Evolutionary conservation across 371 early-diverging fungal species (phyloP).

Genomic region (Neoconidiobolus thromboides): DNA sequence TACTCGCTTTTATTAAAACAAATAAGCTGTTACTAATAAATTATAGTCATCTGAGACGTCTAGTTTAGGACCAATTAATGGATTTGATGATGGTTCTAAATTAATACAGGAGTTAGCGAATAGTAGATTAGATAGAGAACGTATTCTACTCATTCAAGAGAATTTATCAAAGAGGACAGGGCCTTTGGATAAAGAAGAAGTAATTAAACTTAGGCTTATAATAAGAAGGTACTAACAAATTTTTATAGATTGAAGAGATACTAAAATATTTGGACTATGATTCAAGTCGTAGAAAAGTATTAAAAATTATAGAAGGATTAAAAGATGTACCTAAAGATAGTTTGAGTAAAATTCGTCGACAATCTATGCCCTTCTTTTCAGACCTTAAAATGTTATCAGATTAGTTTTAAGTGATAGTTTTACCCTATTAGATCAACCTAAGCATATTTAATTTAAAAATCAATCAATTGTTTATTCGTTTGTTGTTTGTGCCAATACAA

Average conservation of each 20-base stretch:
- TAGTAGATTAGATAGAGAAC: background rate
- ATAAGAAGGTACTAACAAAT: no score
- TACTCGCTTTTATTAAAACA: background rate
- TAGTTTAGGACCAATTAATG: background rate
- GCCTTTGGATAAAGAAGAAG: background rate
- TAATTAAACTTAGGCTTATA: background rate
- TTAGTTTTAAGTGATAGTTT: no score
- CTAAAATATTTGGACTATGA: conserved; percentile 4
- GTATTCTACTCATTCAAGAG: background rate
- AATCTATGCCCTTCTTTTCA: no score
- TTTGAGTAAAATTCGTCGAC: no score
- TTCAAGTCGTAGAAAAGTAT: background rate
- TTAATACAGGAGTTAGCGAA: background rate
- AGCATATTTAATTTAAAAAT: no score
- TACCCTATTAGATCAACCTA: no score
- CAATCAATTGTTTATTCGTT: no score
- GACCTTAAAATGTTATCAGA: no score
- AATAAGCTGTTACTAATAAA: background rate
- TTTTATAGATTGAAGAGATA: background rate
- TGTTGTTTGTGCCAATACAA: no score
- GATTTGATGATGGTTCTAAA: background rate
- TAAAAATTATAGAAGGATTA: background rate
- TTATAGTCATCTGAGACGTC: background rate
- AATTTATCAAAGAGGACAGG: background rate
- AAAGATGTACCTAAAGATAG: no score